Evolutionary conservation across 495 filamentous ascomycete species (phyloP), one percentile per base, ranked within the genome.

Genomic region (Neurospora africana): DNA sequence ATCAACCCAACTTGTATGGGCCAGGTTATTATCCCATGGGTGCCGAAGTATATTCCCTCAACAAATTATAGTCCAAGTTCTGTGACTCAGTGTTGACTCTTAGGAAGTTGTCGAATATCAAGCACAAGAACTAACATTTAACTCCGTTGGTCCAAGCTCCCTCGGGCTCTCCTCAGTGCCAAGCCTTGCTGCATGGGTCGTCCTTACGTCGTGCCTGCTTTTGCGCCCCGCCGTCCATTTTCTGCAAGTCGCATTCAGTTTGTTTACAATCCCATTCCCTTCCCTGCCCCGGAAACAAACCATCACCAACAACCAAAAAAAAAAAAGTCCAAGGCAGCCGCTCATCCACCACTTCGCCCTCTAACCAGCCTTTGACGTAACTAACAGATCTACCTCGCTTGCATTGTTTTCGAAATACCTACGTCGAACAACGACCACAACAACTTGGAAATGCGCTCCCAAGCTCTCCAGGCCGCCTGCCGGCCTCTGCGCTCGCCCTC

Each of bases 401-500:
- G 5, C 6, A 5, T 41, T 17, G 39, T 2, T 15, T 17, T 41
- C 5, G 15, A 17, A 19, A 21, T 33, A 23, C 37, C 53, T 68
- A 67, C 61, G 37, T 38, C 30, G 19, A 23, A 23, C 69, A 38
- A 44, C 43, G 43, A 36, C 35, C 65, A 15, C 70, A 9, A 40
- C 39, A 15, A 11, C 58, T 10, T 13, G 15, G 27, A 76, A 39
- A 80, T 80, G 79, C 72, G 74, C 33, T 76, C 79, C 58, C 74
- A 47, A 41, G 74, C 75, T 71, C 73, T 78, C 68, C 79, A 76
- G 37, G 33, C n/a, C 10, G 74, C 73, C 30, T 73, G 70, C 37
- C 70, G 76, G 10, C 72, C 74, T 13, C 43, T 75, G 36, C 75
- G 73, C 72, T 21, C 41, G 21, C 43, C 75, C n/a, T 71, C 75